Percentiles rank a stretch among this genome's conserved stretches.
Conservation (phyloP, 345 rosid species). For the Pelargonium nanum region DNA sequence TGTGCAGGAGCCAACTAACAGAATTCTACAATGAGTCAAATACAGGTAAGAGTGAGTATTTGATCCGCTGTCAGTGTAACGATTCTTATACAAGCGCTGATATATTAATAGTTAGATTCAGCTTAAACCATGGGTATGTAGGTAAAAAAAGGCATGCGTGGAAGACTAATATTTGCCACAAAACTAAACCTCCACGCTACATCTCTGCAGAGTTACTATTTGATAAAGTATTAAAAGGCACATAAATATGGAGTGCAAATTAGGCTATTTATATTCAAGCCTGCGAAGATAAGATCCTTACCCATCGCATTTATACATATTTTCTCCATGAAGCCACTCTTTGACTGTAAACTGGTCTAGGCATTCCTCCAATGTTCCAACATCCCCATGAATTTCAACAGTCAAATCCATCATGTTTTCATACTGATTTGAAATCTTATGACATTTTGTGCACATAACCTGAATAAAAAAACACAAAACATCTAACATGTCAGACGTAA, state of each 20-base stretch:
- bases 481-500: slow-evolving; percentile 2
- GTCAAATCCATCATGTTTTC: slow-evolving; percentile 98
- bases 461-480: slow-evolving; percentile 14
- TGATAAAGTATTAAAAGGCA: neutral
- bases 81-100: neutral
- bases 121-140: neutral
- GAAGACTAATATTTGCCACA: neutral
- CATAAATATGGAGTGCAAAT: neutral
- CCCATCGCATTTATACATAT: slow-evolving; percentile 97
- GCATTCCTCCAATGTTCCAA: slow-evolving; percentile 83
- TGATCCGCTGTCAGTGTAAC: neutral
- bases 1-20: neutral
- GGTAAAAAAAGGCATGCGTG: neutral
- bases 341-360: slow-evolving; percentile 73
- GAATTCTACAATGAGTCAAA: neutral
- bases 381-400: slow-evolving; percentile 93
- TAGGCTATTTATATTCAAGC: neutral
- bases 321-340: slow-evolving; percentile 94
- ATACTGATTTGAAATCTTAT: slow-evolving; percentile 65
- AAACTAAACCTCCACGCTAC: neutral
- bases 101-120: neutral
- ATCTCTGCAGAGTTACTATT: neutral
- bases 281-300: slow-evolving; percentile 17
- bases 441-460: slow-evolving; percentile 74
- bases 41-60: neutral